These are phyloP conservation scores for Diplotaxis tenuifolia DNA, from an alignment of 345 rosid genomes.

Conservation along the genomic window DNA sequence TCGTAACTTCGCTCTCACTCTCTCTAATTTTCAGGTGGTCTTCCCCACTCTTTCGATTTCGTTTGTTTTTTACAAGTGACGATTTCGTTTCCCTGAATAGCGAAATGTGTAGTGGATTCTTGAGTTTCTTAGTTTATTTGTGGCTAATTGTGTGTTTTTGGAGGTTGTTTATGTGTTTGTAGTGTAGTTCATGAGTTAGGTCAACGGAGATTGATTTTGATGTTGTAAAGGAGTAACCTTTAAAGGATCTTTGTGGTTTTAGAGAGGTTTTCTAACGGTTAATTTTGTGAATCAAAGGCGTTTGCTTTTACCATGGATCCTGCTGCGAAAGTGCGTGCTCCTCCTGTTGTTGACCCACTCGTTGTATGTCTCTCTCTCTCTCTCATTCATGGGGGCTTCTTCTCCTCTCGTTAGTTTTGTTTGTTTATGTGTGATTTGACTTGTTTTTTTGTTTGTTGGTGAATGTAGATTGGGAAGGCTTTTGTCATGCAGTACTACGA, in stretches of 20 bases:
- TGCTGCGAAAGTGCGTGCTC: slow-evolving; percentile 35
- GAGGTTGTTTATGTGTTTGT: background rate
- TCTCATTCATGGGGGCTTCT: background rate
- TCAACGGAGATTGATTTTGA: background rate
- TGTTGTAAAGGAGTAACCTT: background rate
- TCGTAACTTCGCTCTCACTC: background rate
- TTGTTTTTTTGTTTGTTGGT: background rate
- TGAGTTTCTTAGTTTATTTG: background rate
- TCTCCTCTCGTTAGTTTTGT: background rate
- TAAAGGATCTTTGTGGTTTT: background rate
- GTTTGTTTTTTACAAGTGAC: background rate
- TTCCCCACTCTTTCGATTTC: background rate
- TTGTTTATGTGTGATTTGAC: background rate
- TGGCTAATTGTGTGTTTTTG: background rate
- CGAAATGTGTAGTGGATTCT: background rate
- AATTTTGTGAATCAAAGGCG: background rate
- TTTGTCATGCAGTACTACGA: slow-evolving; percentile 51
- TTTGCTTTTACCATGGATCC: slow-evolving; percentile 43
- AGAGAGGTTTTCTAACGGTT: background rate
- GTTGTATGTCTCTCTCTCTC: slow-evolving; percentile 15
- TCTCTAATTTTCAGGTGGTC: slow-evolving; percentile 14
- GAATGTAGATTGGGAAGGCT: slow-evolving; percentile 44
- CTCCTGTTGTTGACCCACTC: slow-evolving; percentile 35
- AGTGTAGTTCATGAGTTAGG: background rate
- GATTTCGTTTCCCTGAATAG: background rate